These are phyloP conservation scores for Ophiostoma quercus DNA, from an alignment of 2,329 filamentous ascomycete species.

Conservation along the genomic window DNA sequence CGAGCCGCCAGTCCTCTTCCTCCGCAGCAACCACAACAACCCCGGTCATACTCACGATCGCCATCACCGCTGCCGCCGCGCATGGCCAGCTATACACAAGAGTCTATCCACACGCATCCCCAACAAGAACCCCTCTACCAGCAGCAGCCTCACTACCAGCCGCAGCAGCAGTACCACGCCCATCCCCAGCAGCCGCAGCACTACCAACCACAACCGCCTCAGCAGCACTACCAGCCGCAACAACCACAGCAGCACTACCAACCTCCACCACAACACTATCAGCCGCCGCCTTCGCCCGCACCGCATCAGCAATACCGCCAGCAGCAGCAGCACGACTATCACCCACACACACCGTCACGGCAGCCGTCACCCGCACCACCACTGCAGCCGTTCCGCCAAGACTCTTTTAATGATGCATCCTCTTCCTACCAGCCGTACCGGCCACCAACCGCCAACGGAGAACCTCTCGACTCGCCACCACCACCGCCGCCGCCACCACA, in stretches of 20 bases:
- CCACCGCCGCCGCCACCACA: conserved; percentile 82
- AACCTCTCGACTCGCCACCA: conserved; percentile 58
- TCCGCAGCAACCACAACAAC: conserved; percentile 5
- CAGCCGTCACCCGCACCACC: background rate
- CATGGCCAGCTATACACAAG: conserved; percentile 11
- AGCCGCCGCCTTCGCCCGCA: conserved; percentile 7
- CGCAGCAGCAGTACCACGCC: conserved; percentile 25
- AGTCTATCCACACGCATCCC: conserved; percentile 2
- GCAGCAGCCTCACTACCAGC: conserved; percentile 26
- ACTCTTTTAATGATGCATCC: conserved; percentile 26
- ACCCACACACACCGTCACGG: conserved; percentile 14
- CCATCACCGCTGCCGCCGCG: conserved; percentile 38
- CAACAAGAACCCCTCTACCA: conserved; percentile 18
- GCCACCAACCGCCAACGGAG: background rate
- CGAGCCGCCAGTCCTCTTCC: conserved; percentile 2
- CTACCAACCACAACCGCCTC: conserved; percentile 16
- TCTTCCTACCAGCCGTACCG: conserved; percentile 29
- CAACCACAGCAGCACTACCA: conserved; percentile 17
- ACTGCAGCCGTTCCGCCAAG: conserved; percentile 23
- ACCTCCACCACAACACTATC: conserved; percentile 22
- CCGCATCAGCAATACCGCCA: conserved; percentile 6
- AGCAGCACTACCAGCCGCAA: conserved; percentile 21
- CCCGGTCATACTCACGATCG: conserved; percentile 23
- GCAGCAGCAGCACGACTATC: conserved; percentile 19
- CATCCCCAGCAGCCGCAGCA: conserved; percentile 18